phyloP scores from a whole-genome alignment of 257 asterid genomes.

The Solanum clarkiae region DNA sequence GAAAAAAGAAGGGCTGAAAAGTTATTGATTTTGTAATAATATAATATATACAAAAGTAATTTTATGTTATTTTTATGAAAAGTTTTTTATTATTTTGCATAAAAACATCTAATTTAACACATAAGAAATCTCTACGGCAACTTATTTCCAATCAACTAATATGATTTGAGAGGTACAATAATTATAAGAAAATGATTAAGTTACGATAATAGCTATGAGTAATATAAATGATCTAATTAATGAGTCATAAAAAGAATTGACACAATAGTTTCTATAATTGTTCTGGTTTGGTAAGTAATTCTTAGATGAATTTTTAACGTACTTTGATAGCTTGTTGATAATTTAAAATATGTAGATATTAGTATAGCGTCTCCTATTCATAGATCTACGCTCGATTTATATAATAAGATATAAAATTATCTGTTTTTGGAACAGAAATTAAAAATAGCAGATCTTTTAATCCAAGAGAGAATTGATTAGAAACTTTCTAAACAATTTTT shows the following conservation, averaged over 20 bases:
- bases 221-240: not conserved
- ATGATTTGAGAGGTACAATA: not conserved
- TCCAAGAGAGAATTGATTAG: not conserved
- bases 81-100: not conserved
- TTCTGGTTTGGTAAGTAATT: not conserved
- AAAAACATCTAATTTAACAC: not conserved
- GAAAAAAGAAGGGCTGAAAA: no score
- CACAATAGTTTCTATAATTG: not conserved
- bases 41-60: not conserved
- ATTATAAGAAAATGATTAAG: not conserved
- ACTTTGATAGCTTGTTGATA: not conserved
- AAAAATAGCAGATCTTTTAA: not conserved
- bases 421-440: not conserved
- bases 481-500: not conserved
- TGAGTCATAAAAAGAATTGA: not conserved
- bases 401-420: no score
- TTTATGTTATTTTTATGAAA: not conserved
- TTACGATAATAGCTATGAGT: not conserved
- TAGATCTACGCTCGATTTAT: no score
- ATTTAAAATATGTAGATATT: no score
- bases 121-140: not conserved
- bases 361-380: not conserved
- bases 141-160: not conserved
- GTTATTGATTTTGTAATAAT: not conserved
- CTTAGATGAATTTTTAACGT: no score